These are phyloP conservation scores for Rhytidiadelphus loreus DNA, from an alignment of 225 moss, liverwort and hornwort species.

Conservation along the genomic window DNA sequence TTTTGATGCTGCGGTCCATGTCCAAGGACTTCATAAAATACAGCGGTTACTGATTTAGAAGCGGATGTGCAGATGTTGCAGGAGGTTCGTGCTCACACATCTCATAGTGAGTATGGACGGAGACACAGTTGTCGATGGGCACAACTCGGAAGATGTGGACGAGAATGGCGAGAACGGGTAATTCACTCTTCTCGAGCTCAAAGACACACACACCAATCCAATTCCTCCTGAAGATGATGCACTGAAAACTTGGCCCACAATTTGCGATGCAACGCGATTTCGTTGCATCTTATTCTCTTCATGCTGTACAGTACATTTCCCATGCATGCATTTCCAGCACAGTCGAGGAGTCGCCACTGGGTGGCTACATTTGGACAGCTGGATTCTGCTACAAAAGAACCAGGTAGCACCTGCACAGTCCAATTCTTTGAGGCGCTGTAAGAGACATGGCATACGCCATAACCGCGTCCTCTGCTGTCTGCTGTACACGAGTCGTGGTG, in stretches of 20 bases:
- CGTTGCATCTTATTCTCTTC: background rate
- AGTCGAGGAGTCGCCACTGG: background rate
- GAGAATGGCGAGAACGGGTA: background rate
- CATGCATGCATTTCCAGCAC: background rate
- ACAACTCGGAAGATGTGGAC: background rate
- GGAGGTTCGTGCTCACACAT: background rate
- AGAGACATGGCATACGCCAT: background rate
- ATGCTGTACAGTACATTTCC: background rate
- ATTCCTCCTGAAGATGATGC: constrained; percentile 7
- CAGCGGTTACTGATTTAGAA: background rate
- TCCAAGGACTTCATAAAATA: background rate
- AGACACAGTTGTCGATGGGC: background rate
- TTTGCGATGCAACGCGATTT: background rate
- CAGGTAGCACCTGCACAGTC: background rate
- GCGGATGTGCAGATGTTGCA: background rate
- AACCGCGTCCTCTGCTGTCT: background rate
- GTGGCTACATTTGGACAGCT: background rate
- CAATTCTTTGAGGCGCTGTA: background rate
- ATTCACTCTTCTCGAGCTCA: background rate
- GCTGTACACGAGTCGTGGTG: background rate
- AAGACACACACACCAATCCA: constrained; percentile 2
- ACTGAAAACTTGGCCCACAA: background rate
- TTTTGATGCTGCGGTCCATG: background rate
- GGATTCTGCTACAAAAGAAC: background rate
- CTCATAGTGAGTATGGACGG: background rate